Percentiles rank a stretch among this genome's conserved stretches.
Evolutionary conservation across 2,329 filamentous ascomycete species (phyloP).

Genomic region (Colletotrichum tofieldiae): DNA sequence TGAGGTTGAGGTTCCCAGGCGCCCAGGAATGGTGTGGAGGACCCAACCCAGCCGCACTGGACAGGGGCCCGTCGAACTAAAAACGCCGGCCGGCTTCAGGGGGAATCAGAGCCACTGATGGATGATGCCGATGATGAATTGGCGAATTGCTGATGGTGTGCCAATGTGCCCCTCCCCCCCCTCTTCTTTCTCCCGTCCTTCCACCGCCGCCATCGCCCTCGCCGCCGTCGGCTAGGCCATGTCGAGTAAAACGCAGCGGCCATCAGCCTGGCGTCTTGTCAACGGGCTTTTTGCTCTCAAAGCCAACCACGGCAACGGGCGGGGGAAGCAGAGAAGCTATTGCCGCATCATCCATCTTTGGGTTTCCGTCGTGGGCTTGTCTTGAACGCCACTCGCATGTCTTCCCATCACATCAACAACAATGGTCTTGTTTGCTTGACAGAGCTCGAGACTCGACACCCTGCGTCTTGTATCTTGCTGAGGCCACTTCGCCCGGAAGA

Average conservation of each 20-base stretch:
- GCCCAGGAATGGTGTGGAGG: conserved; percentile 11
- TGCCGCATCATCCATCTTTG: conserved; percentile 9
- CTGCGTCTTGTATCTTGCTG: neutral
- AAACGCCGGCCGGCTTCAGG: conserved; percentile 35
- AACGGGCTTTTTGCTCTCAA: conserved; percentile 29
- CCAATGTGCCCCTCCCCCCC: conserved; percentile 16
- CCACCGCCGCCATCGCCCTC: conserved; percentile 12
- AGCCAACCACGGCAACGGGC: conserved; percentile 18
- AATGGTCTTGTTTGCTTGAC: conserved; percentile 2
- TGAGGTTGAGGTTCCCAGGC: neutral
- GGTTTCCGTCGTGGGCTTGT: neutral
- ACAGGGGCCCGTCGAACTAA: conserved; percentile 31
- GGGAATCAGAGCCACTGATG: conserved; percentile 27
- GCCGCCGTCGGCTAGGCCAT: conserved; percentile 27
- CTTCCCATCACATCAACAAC: conserved; percentile 19
- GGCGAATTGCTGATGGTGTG: conserved; percentile 37
- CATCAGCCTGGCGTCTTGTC: conserved; percentile 17
- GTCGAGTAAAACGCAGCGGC: conserved; percentile 22
- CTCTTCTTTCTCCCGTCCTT: conserved; percentile 17
- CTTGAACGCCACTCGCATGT: conserved; percentile 27
- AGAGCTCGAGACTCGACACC: neutral
- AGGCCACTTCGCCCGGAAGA: neutral
- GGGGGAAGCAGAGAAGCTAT: neutral
- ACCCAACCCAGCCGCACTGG: conserved; percentile 33
- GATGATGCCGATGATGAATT: conserved; percentile 34